Conservation (phyloP, 345 rosid species). For the Melaleuca quinquenervia region DNA sequence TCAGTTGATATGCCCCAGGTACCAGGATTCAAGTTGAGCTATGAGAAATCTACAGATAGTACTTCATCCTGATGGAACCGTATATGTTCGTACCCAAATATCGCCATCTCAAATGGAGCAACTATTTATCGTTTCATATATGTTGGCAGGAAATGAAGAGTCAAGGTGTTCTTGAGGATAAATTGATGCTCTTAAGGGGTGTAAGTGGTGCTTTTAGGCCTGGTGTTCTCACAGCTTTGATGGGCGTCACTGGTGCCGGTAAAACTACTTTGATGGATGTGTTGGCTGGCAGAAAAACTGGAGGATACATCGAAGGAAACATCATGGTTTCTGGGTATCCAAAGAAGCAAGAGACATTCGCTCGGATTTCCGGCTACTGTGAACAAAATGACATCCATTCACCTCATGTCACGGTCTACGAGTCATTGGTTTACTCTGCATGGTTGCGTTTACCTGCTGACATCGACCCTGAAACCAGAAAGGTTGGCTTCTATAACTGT, state of each 20-base stretch:
- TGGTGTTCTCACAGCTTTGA: constrained; percentile 45
- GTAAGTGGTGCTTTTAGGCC: constrained; percentile 48
- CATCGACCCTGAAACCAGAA: constrained; percentile 20
- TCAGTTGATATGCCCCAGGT: constrained; percentile 60
- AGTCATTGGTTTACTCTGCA: constrained; percentile 42
- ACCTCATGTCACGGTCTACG: constrained; percentile 38
- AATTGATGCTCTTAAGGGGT: constrained; percentile 30
- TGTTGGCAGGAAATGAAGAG: constrained; percentile 34
- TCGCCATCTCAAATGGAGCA: neutral
- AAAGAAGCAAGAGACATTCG: constrained; percentile 53
- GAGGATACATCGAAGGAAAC: constrained; percentile 39
- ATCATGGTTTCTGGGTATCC: constrained; percentile 37
- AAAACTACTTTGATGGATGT: constrained; percentile 56
- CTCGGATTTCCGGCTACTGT: constrained; percentile 49
- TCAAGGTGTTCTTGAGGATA: constrained; percentile 29
- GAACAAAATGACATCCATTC: constrained; percentile 58
- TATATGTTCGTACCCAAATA: neutral
- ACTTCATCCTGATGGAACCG: neutral
- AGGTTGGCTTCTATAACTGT: constrained; percentile 8
- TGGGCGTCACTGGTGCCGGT: constrained; percentile 56
- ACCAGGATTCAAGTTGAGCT: neutral
- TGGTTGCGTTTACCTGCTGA: constrained; percentile 42
- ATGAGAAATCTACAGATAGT: neutral
- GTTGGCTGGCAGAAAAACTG: constrained; percentile 45
- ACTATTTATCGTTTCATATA: neutral